These are phyloP conservation scores for Podospora anserina DNA, from an alignment of 495 filamentous ascomycete genomes.

Conservation along the genomic window DNA sequence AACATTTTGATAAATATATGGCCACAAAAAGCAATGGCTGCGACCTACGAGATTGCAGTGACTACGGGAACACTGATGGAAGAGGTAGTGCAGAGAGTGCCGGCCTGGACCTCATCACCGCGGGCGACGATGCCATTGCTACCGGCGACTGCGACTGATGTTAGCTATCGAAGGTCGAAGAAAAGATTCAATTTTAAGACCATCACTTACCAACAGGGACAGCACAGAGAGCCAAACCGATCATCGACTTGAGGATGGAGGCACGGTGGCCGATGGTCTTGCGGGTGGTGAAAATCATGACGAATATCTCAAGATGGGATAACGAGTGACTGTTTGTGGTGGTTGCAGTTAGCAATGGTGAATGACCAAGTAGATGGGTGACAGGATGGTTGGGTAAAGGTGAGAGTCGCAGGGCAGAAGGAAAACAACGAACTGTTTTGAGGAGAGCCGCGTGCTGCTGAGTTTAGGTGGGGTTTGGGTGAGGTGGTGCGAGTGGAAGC, in stretches of 20 bases:
- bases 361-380: background rate
- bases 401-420: background rate
- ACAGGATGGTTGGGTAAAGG: background rate
- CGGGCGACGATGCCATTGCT: background rate
- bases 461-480: background rate
- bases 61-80: background rate
- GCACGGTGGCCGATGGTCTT: background rate
- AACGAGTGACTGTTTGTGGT: slow-evolving; percentile 2
- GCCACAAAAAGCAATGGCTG: background rate
- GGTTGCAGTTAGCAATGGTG: slow-evolving; percentile 2
- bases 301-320: slow-evolving; percentile 3
- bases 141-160: background rate
- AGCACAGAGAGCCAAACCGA: background rate
- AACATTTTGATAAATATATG: background rate
- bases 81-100: background rate
- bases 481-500: background rate
- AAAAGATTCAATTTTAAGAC: background rate
- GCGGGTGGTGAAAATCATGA: slow-evolving; percentile 1
- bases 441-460: background rate
- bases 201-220: background rate
- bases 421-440: background rate
- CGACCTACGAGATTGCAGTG: background rate
- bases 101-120: background rate
- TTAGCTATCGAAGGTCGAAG: background rate
- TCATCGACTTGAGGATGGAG: background rate